Base-by-base conservation (phyloP, 2,329 filamentous ascomycete species). In the Blastomyces percursus region DNA sequence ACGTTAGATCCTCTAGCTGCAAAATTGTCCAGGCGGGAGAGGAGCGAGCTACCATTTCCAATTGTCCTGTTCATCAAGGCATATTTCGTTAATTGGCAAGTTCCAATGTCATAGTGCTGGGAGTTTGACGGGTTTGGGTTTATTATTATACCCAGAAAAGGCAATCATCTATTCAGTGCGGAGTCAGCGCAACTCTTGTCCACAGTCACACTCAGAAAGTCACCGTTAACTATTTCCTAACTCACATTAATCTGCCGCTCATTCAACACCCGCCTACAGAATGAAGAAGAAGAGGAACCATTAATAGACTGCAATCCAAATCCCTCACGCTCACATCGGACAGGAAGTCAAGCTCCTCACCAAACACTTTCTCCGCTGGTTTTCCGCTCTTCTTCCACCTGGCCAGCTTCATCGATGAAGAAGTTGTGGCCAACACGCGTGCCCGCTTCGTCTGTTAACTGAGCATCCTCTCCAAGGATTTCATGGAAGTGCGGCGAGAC, bases 211-310 rank as follows among this genome's bases (percentile, higher is more conserved):
- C 24, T 19, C 8, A 59, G 6, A 11, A 60, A 40, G 1, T n/a
- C n/a, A n/a, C n/a, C 6, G 3, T 50, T 38, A 40, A 38, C 21
- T 9, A 5, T 2, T 35, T 52, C 40, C 8, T 8, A 54, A 66
- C 66, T 65, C 60, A 67, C 66, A 64, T 77, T 78, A 63, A 77
- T 76, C 51, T 78, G 76, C 50, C 75, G 69, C 64, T 78, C 76
- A 50, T 72, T 72, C 56, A 78, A 65, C 6, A 74, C 72, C 68
- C 76, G 71, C 75, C 76, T 77, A 56, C 44, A 11, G 60, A 57
- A 60, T 50, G 62, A 32, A 14, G 42, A 63, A 56, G 12, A 48
- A 27, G 1, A 16, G 12, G 12, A 11, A 5, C 3, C 35, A 50
- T 58, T 46, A 60, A 59, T 35, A 63, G 52, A 8, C 32, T 8